Evolutionary conservation across 2,329 filamentous ascomycete species (phyloP), one percentile per base, ranked within the genome.

Genomic region (Verruconis gallopava): DNA sequence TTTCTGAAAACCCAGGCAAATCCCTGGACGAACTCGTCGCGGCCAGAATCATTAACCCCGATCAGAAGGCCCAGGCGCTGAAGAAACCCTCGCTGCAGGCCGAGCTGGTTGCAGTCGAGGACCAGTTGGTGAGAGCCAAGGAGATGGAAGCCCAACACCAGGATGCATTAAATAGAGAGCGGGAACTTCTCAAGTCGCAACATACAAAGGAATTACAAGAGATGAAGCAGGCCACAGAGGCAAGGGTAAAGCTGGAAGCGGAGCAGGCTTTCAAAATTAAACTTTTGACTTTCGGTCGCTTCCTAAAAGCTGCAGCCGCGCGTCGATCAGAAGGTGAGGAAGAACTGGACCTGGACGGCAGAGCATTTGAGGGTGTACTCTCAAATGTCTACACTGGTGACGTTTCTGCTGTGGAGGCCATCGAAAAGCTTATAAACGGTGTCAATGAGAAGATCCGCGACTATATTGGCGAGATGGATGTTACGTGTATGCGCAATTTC

Each of bases 311-410:
- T 28, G 84, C 84, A 46, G 84, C 84, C 44, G 78, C 82, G 51
- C 71, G 74, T 58, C 77, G 84, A 50, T 18, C 22, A 6, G 74
- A 82, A 51, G 71, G 75, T 15, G 79, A 84, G 55, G 81, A 78
- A 46, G 69, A 82, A 48, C 72, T 81, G 51, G 70, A 73, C 4
- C 81, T 86, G 44, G 81, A 89, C 65, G 85, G 79, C 61, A 77
- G 78, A 61, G 85, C 83, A 25, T 77, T 91, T 46, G 84, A 93
- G 63, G 83, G 83, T 40, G 77, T 85, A 22, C 68, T 93, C 44
- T 68, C 86, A 37, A 72, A 80, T 46, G 80, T 91, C 21, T 91
- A 93, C 61, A 75, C 77, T 36, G 85, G 84, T 37, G 82, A 89
- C 53, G 73, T 82, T 48, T 71, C 67, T 50, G 84, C 82, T 39